Conservation (phyloP, 495 filamentous ascomycete species). For the Copromyces sp. region DNA sequence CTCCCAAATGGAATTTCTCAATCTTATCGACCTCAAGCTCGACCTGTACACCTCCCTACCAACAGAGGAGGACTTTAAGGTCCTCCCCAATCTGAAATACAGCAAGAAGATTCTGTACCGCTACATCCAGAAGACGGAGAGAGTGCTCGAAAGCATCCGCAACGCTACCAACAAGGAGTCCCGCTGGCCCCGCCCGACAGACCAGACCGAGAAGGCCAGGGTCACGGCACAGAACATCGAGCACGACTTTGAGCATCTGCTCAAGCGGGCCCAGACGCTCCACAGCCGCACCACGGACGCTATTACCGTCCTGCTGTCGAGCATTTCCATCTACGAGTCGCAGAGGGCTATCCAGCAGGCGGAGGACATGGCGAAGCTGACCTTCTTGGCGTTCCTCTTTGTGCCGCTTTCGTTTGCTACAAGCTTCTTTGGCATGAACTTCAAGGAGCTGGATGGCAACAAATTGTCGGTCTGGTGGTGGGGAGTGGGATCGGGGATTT, state of each 20-base stretch:
- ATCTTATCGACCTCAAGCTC: conserved; percentile 15
- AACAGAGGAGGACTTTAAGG: neutral
- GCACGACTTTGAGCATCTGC: neutral
- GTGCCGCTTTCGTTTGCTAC: conserved; percentile 21
- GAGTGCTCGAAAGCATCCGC: neutral
- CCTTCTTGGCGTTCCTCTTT: conserved; percentile 18
- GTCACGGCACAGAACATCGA: neutral
- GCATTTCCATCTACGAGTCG: conserved; percentile 19
- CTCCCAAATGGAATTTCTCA: conserved; percentile 19
- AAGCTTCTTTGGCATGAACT: conserved; percentile 31
- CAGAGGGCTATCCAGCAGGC: conserved; percentile 20
- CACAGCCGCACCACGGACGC: conserved; percentile 6
- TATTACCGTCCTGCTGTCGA: conserved; percentile 19
- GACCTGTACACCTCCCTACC: conserved; percentile 2
- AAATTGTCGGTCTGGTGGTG: neutral
- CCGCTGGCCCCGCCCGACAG: neutral
- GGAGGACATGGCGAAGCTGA: conserved; percentile 15
- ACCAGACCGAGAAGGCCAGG: neutral
- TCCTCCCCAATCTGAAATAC: conserved; percentile 7
- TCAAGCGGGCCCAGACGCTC: conserved; percentile 6
- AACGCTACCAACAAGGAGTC: neutral
- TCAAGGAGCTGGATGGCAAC: conserved; percentile 1
- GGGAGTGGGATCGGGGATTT: neutral
- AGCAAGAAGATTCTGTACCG: conserved; percentile 11
- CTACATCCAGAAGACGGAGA: conserved; percentile 18